Conservation (phyloP, 345 rosid genomes). For the Acer campestre region DNA sequence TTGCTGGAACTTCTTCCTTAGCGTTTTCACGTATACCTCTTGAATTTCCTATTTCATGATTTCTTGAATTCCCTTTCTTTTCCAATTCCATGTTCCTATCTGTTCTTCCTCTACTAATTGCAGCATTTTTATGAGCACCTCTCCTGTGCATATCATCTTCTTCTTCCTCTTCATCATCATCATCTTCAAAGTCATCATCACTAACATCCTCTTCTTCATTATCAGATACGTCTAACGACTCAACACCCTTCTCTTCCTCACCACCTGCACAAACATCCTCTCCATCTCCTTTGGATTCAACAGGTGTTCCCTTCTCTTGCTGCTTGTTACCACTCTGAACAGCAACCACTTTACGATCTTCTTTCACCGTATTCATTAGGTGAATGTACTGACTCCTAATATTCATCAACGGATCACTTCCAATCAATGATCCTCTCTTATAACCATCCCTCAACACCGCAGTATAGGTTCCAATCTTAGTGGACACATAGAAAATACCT, state of each 20-base stretch:
- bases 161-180: slow-evolving; percentile 35
- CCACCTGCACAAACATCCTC: slow-evolving; percentile 29
- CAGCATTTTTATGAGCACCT: slow-evolving; percentile 17
- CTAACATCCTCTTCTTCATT: slow-evolving; percentile 45
- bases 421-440: slow-evolving; percentile 69
- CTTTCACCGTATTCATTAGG: slow-evolving; percentile 65
- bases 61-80: not conserved
- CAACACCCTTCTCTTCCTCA: slow-evolving; percentile 21
- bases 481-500: slow-evolving; percentile 73
- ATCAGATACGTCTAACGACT: slow-evolving; percentile 19
- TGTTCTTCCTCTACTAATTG: slow-evolving; percentile 20
- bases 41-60: slow-evolving; percentile 22
- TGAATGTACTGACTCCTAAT: slow-evolving; percentile 71
- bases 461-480: slow-evolving; percentile 66
- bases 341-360: slow-evolving; percentile 38
- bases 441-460: slow-evolving; percentile 79
- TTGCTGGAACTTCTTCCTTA: slow-evolving; percentile 3
- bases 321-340: slow-evolving; percentile 39
- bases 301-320: slow-evolving; percentile 37
- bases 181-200: slow-evolving; percentile 38
- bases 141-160: slow-evolving; percentile 20
- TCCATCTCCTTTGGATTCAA: slow-evolving; percentile 34
- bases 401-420: slow-evolving; percentile 55
- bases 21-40: not conserved
- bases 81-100: slow-evolving; percentile 12